Evolutionary conservation across 2,329 filamentous ascomycete species (phyloP).

Genomic region (Plenodomus tracheiphilus): DNA sequence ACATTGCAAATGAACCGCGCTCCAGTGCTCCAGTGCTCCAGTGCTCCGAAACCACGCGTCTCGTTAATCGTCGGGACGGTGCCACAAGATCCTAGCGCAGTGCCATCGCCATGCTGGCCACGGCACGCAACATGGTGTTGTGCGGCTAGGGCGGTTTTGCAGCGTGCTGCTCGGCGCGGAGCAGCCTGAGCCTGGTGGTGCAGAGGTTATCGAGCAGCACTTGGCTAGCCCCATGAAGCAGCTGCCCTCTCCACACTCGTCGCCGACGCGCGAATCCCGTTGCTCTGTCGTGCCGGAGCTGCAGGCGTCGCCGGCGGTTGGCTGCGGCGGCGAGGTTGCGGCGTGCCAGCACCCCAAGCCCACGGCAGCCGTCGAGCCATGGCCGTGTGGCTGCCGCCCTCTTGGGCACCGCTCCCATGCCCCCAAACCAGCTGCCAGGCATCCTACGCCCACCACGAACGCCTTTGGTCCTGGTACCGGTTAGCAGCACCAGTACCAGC

Average conservation of each 20-base stretch:
- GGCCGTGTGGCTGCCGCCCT: too few relatives aligned
- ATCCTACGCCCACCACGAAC: too few relatives aligned
- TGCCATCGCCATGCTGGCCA: slow-evolving; percentile 14
- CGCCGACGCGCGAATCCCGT: background rate
- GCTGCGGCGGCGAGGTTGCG: background rate
- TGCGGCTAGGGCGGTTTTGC: too few relatives aligned
- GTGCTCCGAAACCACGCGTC: slow-evolving; percentile 10
- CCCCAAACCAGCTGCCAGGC: too few relatives aligned
- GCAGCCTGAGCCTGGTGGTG: slow-evolving; percentile 6
- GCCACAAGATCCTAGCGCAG: slow-evolving; percentile 26
- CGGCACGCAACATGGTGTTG: slow-evolving; percentile 10
- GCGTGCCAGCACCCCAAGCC: too few relatives aligned
- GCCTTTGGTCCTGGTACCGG: too few relatives aligned
- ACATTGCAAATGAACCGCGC: too few relatives aligned
- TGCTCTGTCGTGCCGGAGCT: background rate
- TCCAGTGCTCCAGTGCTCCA: too few relatives aligned
- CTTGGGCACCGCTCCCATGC: too few relatives aligned
- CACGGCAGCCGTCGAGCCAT: background rate
- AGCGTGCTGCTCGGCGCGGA: too few relatives aligned
- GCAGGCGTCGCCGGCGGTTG: background rate
- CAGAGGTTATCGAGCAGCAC: background rate
- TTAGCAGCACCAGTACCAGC: too few relatives aligned
- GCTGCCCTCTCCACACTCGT: background rate
- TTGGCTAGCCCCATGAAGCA: background rate
- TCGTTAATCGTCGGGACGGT: slow-evolving; percentile 28